These are phyloP conservation scores for Linnemannia exigua DNA, from an alignment of 192 early-diverging fungal species.

Conservation along the genomic window DNA sequence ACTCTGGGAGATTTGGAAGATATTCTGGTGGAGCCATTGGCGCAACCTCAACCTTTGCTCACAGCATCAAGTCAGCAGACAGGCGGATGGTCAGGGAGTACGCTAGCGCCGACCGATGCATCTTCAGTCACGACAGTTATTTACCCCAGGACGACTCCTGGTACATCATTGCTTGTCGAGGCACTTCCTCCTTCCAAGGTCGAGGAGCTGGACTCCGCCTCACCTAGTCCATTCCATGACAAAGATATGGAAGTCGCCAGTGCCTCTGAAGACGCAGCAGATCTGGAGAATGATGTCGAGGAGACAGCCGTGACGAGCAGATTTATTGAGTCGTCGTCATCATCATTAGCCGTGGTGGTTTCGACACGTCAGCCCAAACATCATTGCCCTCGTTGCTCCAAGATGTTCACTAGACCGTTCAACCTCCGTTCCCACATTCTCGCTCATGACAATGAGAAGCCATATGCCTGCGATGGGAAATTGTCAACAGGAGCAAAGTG, in stretches of 20 bases:
- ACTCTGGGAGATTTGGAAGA: background rate
- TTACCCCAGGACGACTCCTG: background rate
- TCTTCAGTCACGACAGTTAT: background rate
- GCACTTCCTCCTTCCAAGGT: background rate
- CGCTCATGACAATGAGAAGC: conserved; percentile 15
- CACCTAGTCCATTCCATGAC: background rate
- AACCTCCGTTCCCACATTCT: conserved; percentile 38
- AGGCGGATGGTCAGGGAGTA: background rate
- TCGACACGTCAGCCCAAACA: background rate
- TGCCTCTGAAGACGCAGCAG: background rate
- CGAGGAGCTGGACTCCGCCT: background rate
- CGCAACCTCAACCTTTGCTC: background rate
- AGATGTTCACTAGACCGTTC: conserved; percentile 29
- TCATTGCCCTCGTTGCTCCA: conserved; percentile 6
- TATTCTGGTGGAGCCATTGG: background rate
- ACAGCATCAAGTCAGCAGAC: background rate
- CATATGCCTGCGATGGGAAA: conserved; percentile 15
- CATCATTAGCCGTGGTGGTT: background rate
- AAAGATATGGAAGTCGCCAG: background rate
- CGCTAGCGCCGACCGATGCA: background rate
- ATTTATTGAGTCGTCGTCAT: background rate
- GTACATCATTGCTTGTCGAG: background rate
- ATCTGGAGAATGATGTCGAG: background rate
- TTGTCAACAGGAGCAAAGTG: conserved; percentile 7
- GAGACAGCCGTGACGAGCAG: background rate